Evolutionary conservation across 2,329 filamentous ascomycete genomes (phyloP).

Genomic region (Exutisphaerella laricina): DNA sequence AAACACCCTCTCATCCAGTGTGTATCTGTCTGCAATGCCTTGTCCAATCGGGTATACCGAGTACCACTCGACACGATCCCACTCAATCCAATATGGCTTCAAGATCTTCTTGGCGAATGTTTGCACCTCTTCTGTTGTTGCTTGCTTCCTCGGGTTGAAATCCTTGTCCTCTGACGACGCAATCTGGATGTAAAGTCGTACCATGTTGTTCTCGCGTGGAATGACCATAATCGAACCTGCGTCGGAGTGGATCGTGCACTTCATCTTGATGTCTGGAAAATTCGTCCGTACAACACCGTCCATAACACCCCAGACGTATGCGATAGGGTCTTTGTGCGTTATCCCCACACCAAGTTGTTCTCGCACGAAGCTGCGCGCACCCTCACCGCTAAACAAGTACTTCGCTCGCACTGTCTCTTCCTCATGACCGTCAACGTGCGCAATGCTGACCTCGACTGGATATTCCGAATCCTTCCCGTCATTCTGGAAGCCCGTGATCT

Average conservation of each 20-base stretch:
- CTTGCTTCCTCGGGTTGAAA: constrained; percentile 56
- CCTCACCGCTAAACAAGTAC: constrained; percentile 59
- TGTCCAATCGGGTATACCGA: constrained; percentile 62
- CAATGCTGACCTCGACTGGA: constrained; percentile 72
- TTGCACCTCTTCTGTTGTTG: constrained; percentile 56
- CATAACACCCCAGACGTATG: constrained; percentile 63
- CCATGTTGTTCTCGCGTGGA: constrained; percentile 50
- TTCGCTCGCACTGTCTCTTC: constrained; percentile 60
- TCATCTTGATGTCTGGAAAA: constrained; percentile 62
- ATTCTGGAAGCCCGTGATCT: constrained; percentile 56
- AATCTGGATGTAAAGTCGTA: constrained; percentile 54
- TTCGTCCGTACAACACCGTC: constrained; percentile 59
- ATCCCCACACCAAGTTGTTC: constrained; percentile 62
- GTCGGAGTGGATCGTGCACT: constrained; percentile 63
- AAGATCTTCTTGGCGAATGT: constrained; percentile 53
- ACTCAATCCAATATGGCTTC: constrained; percentile 55
- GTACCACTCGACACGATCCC: constrained; percentile 62
- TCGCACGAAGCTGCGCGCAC: constrained; percentile 55
- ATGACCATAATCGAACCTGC: constrained; percentile 61
- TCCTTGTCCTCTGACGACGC: constrained; percentile 57
- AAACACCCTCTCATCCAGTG: constrained; percentile 59
- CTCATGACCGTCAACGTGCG: constrained; percentile 67
- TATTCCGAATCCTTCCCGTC: constrained; percentile 60
- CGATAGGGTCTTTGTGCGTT: constrained; percentile 57
- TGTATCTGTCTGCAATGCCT: constrained; percentile 60